phyloP scores from a whole-genome alignment of 2,329 filamentous ascomycete species.

The Calonectria hongkongensis region DNA sequence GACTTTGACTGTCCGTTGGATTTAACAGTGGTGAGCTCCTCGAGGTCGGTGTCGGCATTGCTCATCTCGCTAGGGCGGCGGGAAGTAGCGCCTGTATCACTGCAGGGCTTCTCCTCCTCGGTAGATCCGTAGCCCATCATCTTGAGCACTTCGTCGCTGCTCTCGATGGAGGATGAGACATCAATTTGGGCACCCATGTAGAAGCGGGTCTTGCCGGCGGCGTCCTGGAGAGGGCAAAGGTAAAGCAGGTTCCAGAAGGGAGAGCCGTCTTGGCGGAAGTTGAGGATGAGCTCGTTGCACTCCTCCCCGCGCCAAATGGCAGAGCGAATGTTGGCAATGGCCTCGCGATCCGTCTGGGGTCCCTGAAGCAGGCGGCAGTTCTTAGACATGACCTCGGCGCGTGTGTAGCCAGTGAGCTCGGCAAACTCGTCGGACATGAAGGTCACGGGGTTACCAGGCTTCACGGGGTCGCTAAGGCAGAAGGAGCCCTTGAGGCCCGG shows the following conservation, averaged over 20 bases:
- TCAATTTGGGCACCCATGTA: slow-evolving; percentile 76
- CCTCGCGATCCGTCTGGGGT: slow-evolving; percentile 64
- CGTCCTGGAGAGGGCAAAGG: slow-evolving; percentile 62
- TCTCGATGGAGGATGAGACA: slow-evolving; percentile 72
- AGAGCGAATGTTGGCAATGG: slow-evolving; percentile 64
- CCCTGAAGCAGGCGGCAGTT: slow-evolving; percentile 72
- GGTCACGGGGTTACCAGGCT: slow-evolving; percentile 69
- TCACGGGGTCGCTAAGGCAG: slow-evolving; percentile 71
- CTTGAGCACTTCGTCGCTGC: slow-evolving; percentile 69
- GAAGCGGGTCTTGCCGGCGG: slow-evolving; percentile 67
- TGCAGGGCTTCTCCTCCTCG: slow-evolving; percentile 47
- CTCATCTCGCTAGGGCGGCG: slow-evolving; percentile 45
- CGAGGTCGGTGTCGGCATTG: slow-evolving; percentile 48
- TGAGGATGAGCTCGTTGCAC: slow-evolving; percentile 70
- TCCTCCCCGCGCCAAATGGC: slow-evolving; percentile 65
- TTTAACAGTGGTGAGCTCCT: slow-evolving; percentile 54
- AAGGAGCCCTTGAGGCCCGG: slow-evolving; percentile 76
- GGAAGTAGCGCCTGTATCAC: slow-evolving; percentile 27
- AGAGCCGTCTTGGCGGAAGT: slow-evolving; percentile 72
- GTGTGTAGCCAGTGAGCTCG: slow-evolving; percentile 69
- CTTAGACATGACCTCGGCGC: slow-evolving; percentile 67
- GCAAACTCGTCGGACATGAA: slow-evolving; percentile 72
- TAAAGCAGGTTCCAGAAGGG: slow-evolving; percentile 50
- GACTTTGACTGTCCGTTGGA: slow-evolving; percentile 48
- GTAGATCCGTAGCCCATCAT: slow-evolving; percentile 64